Base-by-base conservation (phyloP, 192 early-diverging fungal genomes). In the Coemansia sp. region DNA sequence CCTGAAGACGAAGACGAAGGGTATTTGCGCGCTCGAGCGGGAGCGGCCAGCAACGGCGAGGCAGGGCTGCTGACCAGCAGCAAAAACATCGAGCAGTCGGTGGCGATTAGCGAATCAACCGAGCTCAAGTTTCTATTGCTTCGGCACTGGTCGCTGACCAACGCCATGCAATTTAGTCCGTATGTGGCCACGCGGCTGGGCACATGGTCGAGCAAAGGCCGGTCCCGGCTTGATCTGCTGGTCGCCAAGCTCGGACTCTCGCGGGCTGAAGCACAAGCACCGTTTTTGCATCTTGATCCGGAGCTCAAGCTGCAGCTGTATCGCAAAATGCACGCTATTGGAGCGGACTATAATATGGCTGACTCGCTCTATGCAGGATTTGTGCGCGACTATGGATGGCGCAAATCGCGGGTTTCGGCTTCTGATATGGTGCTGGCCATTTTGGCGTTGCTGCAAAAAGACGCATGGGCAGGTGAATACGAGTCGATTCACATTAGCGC, bases 181-280 rank as follows among this genome's bases (percentile, higher is more conserved):
- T 96, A 93, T 61, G 92, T 98, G 6, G 92, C 89, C 4, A 87
- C 89, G 21, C 90, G 88, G 60, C 74, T 98, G 39, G 94, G 90
- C 8, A 87, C 94, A 3, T 98, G 96, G 96, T 88, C 88, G 21
- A 90, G 90, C 60, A 83, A 80, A 21, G 96, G 96, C 2, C 82
- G 92, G 54, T 82, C 88, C 66, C 79, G 88, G 27, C 75, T 98
- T n/a, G 84, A 85, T 15, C 88, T 93, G 17, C 78, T 96, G 61
- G 68, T 98, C 54, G 92, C 92, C 52, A 93, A 93, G 62, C 93
- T 96, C 86, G 96, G 96, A 81, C 87, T 97, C 53, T 93, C 93
- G 0, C 76, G 88, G 37, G 87, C 86, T 29, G 91, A 97, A 61
- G 88, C 86, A 1, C 84, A 83, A 8, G 88, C 94, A 61, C 85